Base-by-base conservation (phyloP, 1,284 basidiomycete species). In the Ustilago nuda region DNA sequence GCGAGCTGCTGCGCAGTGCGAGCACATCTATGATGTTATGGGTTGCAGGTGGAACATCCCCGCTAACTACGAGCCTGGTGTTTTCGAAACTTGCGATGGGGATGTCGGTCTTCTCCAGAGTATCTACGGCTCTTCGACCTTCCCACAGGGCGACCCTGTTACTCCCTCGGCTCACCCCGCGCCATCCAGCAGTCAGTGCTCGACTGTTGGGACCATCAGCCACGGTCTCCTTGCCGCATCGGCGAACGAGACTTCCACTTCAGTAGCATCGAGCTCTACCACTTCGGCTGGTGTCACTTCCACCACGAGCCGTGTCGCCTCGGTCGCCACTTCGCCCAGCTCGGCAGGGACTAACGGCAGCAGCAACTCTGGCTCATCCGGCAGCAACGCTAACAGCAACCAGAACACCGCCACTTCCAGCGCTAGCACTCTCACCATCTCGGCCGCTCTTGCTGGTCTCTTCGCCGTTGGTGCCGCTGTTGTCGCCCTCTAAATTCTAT, bases 41-140 rank as follows among this genome's bases (percentile, higher is more conserved):
- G 83, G 83, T 5, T 84, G 83, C 60, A 50, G 56, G 11, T 84
- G 76, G 66, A 84, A 84, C 63, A 76, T 84, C 60, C 83, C 83
- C 9, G 78, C 78, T 30, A 72, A 66, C 56, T 79, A 82, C 62
- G 65, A 67, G 7, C 32, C 64, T 0, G 79, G 67, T 36, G 71
- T 72, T 12, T 85, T 83, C 55, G 84, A 84, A 58, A 70, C 72
- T 3, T 82, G 82, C 62, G 79, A 83, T n/a, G 80, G 78, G 27
- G 77, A 76, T 13, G 55, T 71, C 32, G 83, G 64, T 11, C 52
- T 65, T 17, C 66, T 82, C 9, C 80, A 81, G 35, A 83, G 84
- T 36, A 80, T 84, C 13, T 84, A 83, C 35, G 56, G 53, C 9
- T 64, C 61, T 33, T 82, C 79, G 5, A 83, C 82, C 11, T 83